These are phyloP conservation scores for Cylindrotheca closterium DNA, from an alignment of 108 stramenopile genomes.

Conservation along the genomic window DNA sequence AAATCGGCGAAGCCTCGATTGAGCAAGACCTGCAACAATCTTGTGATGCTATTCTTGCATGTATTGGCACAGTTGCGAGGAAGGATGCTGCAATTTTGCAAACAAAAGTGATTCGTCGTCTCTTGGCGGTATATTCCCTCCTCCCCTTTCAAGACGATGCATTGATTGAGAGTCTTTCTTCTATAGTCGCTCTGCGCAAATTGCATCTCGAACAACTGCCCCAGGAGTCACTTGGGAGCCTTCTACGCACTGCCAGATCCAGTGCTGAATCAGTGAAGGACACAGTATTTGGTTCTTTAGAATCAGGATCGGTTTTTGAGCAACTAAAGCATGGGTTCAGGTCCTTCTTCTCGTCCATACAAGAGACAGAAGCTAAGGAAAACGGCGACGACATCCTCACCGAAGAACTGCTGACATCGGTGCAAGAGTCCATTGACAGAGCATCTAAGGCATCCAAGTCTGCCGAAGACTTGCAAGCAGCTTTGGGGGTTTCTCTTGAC, in stretches of 20 bases:
- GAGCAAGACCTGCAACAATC: background rate
- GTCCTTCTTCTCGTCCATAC: conserved; percentile 9
- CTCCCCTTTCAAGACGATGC: conserved; percentile 43
- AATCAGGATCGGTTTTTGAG: conserved; percentile 3
- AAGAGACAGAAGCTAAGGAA: background rate
- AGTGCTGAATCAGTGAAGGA: conserved; percentile 8
- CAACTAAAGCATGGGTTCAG: conserved; percentile 16
- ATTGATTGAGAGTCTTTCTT: conserved; percentile 25
- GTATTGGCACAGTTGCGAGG: background rate
- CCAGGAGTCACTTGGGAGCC: conserved; percentile 2
- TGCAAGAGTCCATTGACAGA: conserved; percentile 18
- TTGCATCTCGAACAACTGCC: background rate
- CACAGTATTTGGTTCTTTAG: conserved; percentile 13
- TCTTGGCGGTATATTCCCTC: conserved; percentile 30
- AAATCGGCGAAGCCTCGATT: background rate
- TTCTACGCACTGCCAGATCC: conserved; percentile 15
- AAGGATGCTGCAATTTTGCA: background rate
- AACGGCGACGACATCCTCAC: conserved; percentile 9
- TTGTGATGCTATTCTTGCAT: background rate
- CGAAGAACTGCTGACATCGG: conserved; percentile 16
- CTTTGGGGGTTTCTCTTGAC: conserved; percentile 16
- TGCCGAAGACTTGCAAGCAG: conserved; percentile 8
- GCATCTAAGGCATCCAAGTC: conserved; percentile 3
- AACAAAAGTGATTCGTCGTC: conserved; percentile 28
- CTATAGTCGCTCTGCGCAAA: conserved; percentile 9